A percentile compares a stretch with the other conserved stretches of the same genome.
phyloP scores from a whole-genome alignment of 2,329 filamentous ascomycete genomes.

The Blastomyces gilchristii region DNA sequence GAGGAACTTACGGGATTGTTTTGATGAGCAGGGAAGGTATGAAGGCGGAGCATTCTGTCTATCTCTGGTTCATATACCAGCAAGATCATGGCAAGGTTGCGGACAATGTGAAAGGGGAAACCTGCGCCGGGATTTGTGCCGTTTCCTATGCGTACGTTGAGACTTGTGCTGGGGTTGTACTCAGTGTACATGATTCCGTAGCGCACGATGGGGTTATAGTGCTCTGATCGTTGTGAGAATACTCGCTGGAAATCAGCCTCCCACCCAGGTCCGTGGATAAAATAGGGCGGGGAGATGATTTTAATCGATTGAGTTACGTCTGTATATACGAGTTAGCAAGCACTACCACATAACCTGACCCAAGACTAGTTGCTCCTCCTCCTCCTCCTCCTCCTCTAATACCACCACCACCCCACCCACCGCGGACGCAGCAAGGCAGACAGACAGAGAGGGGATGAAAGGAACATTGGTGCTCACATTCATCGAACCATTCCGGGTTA shows the following conservation, averaged over 20 bases:
- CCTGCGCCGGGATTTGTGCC: conserved; percentile 4
- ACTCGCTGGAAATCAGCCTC: conserved; percentile 14
- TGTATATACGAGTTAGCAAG: conserved; percentile 4
- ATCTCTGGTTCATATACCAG: conserved; percentile 15
- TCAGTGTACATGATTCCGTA: conserved; percentile 12
- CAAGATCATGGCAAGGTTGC: conserved; percentile 17
- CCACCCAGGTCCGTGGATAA: conserved; percentile 8
- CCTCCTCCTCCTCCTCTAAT: too few relatives aligned
- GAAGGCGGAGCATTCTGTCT: conserved; percentile 11
- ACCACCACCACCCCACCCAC: too few relatives aligned
- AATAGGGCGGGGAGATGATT: conserved; percentile 15
- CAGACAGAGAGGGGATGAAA: not conserved
- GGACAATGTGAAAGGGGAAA: conserved; percentile 15
- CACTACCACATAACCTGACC: too few relatives aligned
- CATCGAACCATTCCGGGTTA: conserved; percentile 12
- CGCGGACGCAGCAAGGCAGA: too few relatives aligned
- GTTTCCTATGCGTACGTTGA: conserved; percentile 17
- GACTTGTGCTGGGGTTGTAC: conserved; percentile 12
- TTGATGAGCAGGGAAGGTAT: not conserved
- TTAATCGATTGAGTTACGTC: conserved; percentile 15
- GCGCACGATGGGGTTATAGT: conserved; percentile 11
- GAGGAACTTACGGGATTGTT: conserved; percentile 9
- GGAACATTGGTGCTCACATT: conserved; percentile 10
- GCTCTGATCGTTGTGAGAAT: conserved; percentile 10
- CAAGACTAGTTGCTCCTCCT: too few relatives aligned